phyloP scores from a whole-genome alignment of 2,329 filamentous ascomycete species.

The Apiospora kogelbergensis region DNA sequence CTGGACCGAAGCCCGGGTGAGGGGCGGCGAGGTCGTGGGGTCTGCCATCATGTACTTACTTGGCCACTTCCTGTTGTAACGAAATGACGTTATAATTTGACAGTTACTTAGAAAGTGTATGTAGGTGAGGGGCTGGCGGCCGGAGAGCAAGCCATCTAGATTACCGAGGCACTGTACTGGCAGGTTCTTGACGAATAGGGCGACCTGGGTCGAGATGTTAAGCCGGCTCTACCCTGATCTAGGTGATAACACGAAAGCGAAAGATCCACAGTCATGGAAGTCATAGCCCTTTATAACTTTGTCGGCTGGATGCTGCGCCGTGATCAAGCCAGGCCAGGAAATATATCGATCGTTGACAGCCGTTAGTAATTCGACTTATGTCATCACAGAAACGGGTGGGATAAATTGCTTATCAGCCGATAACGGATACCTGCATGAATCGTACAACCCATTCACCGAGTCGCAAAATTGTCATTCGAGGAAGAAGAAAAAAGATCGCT shows the following conservation, averaged over 20 bases:
- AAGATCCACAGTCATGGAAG: not conserved
- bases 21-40: constrained; percentile 54
- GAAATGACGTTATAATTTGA: not conserved
- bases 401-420: constrained; percentile 18
- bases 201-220: not conserved
- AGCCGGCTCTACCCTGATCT: not conserved
- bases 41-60: constrained; percentile 47
- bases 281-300: not conserved
- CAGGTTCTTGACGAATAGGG: not conserved
- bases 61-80: not conserved
- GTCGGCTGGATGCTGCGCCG: not conserved
- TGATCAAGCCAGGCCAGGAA: not conserved
- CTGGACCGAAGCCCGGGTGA: constrained; percentile 71
- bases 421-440: constrained; percentile 16
- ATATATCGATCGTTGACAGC: not conserved
- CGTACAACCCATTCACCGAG: not conserved
- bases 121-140: no score
- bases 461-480: not conserved
- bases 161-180: not conserved
- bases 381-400: not conserved
- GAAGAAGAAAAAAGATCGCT: not conserved
- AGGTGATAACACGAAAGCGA: not conserved
- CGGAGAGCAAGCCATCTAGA: not conserved
- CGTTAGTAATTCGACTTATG: not conserved
- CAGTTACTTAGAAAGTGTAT: no score